Evolutionary conservation across 2,329 filamentous ascomycete species (phyloP).

Genomic region (Sporothrix schenckii): DNA sequence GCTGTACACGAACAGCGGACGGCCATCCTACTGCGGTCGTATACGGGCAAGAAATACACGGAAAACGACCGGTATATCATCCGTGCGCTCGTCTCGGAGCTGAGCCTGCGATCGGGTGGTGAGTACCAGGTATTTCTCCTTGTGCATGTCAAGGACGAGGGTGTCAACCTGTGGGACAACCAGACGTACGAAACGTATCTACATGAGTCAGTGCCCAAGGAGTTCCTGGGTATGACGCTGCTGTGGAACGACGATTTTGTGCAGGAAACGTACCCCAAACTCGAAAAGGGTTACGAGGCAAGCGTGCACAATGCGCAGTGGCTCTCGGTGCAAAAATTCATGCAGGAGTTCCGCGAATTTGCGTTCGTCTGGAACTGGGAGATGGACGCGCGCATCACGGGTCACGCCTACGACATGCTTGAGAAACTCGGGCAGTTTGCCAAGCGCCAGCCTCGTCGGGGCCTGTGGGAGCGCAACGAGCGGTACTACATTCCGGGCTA

Average conservation of each 20-base stretch:
- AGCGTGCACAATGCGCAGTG: slow-evolving; percentile 66
- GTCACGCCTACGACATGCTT: slow-evolving; percentile 80
- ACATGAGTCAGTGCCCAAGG: slow-evolving; percentile 44
- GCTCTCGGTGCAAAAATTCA: slow-evolving; percentile 75
- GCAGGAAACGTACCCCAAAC: slow-evolving; percentile 72
- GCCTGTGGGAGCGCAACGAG: slow-evolving; percentile 73
- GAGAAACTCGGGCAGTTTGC: slow-evolving; percentile 66
- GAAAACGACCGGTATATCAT: slow-evolving; percentile 79
- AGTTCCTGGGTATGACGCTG: slow-evolving; percentile 68
- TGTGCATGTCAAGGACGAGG: slow-evolving; percentile 69
- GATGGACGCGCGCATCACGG: slow-evolving; percentile 76
- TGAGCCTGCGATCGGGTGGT: slow-evolving; percentile 73
- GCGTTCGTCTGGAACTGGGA: slow-evolving; percentile 89
- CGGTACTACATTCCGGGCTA: slow-evolving; percentile 71
- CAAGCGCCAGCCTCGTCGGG: slow-evolving; percentile 68
- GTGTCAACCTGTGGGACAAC: slow-evolving; percentile 60
- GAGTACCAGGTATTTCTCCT: slow-evolving; percentile 81
- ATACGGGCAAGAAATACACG: slow-evolving; percentile 73
- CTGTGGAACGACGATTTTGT: slow-evolving; percentile 77
- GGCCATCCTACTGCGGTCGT: slow-evolving; percentile 75
- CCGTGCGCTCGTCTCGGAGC: slow-evolving; percentile 76
- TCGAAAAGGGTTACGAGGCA: slow-evolving; percentile 58
- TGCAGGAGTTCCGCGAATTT: slow-evolving; percentile 74
- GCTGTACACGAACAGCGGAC: slow-evolving; percentile 57
- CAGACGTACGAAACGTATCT: slow-evolving; percentile 63